phyloP scores from a whole-genome alignment of 495 filamentous ascomycete species.

The Penicillium verhagenii region DNA sequence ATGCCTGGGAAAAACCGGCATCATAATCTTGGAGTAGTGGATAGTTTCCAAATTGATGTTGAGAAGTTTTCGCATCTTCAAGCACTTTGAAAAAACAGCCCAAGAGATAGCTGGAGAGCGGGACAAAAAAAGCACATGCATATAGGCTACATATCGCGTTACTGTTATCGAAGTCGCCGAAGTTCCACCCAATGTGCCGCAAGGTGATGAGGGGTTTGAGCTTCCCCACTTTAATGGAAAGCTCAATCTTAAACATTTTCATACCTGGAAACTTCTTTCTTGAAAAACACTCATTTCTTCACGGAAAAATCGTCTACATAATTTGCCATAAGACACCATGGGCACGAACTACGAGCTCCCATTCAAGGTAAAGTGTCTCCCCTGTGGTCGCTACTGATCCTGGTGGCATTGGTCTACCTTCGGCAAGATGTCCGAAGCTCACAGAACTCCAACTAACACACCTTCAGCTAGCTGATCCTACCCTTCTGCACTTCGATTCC shows the following conservation, averaged over 20 bases:
- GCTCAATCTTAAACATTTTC: background rate
- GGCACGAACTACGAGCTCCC: slow-evolving; percentile 37
- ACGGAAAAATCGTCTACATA: no score
- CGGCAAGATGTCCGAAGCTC: slow-evolving; percentile 16
- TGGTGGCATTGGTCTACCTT: background rate
- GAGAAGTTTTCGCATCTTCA: no score
- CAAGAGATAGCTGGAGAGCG: no score
- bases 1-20: no score
- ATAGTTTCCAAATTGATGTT: no score
- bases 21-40: no score
- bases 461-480: slow-evolving; percentile 54
- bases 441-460: background rate
- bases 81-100: no score
- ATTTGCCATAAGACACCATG: slow-evolving; percentile 26
- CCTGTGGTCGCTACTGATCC: background rate
- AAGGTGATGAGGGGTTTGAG: background rate
- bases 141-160: no score
- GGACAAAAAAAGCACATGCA: no score
- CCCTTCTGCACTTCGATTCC: slow-evolving; percentile 58
- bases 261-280: background rate
- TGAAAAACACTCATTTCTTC: background rate
- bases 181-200: background rate
- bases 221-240: background rate
- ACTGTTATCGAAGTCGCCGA: no score
- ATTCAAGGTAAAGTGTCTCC: slow-evolving; percentile 33